Conservation (phyloP, 805 yeast genomes). For the Teunomyces aglyptinius region DNA sequence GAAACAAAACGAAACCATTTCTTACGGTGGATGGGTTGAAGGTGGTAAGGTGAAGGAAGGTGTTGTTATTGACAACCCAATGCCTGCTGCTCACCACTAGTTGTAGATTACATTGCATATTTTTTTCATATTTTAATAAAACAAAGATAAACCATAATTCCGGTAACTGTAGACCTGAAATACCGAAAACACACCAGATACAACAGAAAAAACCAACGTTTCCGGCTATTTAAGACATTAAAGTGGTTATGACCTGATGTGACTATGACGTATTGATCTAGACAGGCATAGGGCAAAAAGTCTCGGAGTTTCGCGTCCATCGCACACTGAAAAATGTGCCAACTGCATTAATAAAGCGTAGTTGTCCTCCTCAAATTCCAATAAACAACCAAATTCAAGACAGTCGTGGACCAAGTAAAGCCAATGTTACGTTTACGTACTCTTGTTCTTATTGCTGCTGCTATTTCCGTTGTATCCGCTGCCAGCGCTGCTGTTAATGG, state of each 20-base stretch:
- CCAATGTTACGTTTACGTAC: not conserved
- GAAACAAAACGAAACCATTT: slow-evolving; percentile 45
- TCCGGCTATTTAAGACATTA: not conserved
- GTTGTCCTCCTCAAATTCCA: no score
- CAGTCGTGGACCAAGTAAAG: not conserved
- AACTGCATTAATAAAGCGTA: not conserved
- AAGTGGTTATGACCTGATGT: not conserved
- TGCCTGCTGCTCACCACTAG: slow-evolving; percentile 44
- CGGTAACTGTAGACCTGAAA: not conserved
- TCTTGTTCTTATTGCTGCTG: not conserved
- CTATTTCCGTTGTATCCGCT: not conserved
- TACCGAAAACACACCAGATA: not conserved
- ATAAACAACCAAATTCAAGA: not conserved
- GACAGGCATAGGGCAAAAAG: not conserved
- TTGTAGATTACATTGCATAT: slow-evolving; percentile 10
- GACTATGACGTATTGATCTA: not conserved
- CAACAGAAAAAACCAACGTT: not conserved
- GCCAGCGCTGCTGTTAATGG: not conserved
- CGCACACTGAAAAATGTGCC: not conserved
- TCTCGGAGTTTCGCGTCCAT: not conserved
- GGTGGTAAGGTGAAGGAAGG: slow-evolving; percentile 62
- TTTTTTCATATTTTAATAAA: slow-evolving; percentile 4
- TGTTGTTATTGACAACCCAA: slow-evolving; percentile 57
- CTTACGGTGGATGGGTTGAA: slow-evolving; percentile 78
- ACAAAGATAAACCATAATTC: not conserved